Evolutionary conservation across 495 filamentous ascomycete species (phyloP), one percentile per base, ranked within the genome.

Genomic region (Penicillium canariense): DNA sequence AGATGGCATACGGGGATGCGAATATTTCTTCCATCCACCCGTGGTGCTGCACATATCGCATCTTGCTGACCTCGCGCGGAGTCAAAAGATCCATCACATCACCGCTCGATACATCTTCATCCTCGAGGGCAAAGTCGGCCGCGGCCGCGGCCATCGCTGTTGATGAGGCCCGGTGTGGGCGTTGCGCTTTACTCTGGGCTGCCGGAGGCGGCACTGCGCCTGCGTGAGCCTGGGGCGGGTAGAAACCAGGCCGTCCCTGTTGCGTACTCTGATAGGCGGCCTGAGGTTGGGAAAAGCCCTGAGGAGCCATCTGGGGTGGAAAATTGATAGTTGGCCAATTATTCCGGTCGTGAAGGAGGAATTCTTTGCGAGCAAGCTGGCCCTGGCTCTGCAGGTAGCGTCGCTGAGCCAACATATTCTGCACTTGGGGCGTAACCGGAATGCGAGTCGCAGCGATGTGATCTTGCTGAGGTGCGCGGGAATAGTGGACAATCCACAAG

Each of bases 21-120:
- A 96, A 79, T n/a, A 98, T 84, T 71, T 98, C 92, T 62, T 96
- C 94, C 88, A 97, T 96, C 94, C 92, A 97, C 69, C 96, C 91
- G 59, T 97, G 94, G 62, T 98, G 94, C 61, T 96, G 94, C 56
- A 84, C 86, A 65, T 95, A 98, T 42, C 94, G 79, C 60, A 83
- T 81, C 56, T 85, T 75, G 60, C 89, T 93, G 58, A 97, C 85
- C 54, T 97, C 94, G 6, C 91, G 85, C 15, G 92, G 91, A 0
- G 87, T 92, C 31, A 96, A 73, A 45, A 90, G 79, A 61, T 98
- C 94, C 63, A 98, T 86, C 61, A 88, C 78, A 63, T 98, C 94
- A 14, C 91, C 91, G 2, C 86, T 80, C 4, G 86, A 85, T 2
- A 87, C 86, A 59, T 95, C 91, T 67, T 97, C 94, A 55, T 97